Evolutionary conservation across 306 rosid genomes (phyloP).

Genomic region (Ochetophila trinervis): DNA sequence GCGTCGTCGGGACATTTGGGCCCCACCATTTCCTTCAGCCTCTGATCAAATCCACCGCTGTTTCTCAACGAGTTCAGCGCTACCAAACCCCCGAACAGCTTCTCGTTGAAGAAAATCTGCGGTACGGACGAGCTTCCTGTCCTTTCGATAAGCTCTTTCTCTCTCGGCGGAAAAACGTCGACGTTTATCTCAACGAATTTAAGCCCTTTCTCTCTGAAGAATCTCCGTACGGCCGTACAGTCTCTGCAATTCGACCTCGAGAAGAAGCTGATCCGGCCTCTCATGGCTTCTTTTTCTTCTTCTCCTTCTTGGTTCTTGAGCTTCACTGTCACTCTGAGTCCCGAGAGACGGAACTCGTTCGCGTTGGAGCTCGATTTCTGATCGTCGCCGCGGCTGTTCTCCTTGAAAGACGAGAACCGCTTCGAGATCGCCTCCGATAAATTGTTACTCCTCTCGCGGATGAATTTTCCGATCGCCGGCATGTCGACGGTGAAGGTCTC

Average conservation of each 20-base stretch:
- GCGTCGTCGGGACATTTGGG: constrained; percentile 50
- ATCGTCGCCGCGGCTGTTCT: constrained; percentile 17
- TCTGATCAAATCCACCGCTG: constrained; percentile 69
- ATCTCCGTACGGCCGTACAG: constrained; percentile 75
- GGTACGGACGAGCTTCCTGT: constrained; percentile 72
- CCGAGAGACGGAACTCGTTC: constrained; percentile 68
- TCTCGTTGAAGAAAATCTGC: constrained; percentile 90
- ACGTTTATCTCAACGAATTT: constrained; percentile 79
- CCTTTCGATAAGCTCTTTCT: constrained; percentile 58
- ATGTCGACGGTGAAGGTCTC: constrained; percentile 27
- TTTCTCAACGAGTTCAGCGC: constrained; percentile 82
- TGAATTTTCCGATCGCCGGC: constrained; percentile 61
- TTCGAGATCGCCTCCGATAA: constrained; percentile 56
- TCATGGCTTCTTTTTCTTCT: constrained; percentile 9
- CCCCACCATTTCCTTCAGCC: constrained; percentile 51
- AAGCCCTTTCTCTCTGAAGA: constrained; percentile 55
- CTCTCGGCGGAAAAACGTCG: constrained; percentile 69
- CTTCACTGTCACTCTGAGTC: constrained; percentile 55
- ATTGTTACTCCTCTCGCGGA: constrained; percentile 56
- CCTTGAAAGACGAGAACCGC: constrained; percentile 52
- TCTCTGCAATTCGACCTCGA: constrained; percentile 83
- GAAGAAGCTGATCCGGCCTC: constrained; percentile 83
- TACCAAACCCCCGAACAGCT: constrained; percentile 74
- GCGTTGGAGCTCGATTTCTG: constrained; percentile 24
- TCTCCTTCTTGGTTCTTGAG: constrained; percentile 29